phyloP scores from a whole-genome alignment of 345 rosid species.

The Brassica napus region Da-Ae NC_063447.1:51408001-51408500 shows the following conservation, averaged over 20 bases:
- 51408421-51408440: conserved; percentile 59
- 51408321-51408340: conserved; percentile 26
- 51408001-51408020: neutral
- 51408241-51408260: conserved; percentile 38
- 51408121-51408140: conserved; percentile 57
- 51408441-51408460: neutral
- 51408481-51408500: neutral
- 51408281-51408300: conserved; percentile 35
- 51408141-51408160: conserved; percentile 63
- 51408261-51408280: conserved; percentile 38
- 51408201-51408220: conserved; percentile 40
- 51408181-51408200: conserved; percentile 32
- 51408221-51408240: conserved; percentile 28
- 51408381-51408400: conserved; percentile 55
- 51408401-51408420: conserved; percentile 68
- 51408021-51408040: conserved; percentile 18
- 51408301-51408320: conserved; percentile 39
- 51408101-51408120: conserved; percentile 51
- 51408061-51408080: conserved; percentile 41
- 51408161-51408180: conserved; percentile 60
- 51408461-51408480: neutral
- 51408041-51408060: conserved; percentile 43
- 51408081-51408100: conserved; percentile 51
- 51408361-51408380: conserved; percentile 58
- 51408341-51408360: conserved; percentile 50